Evolutionary conservation across 768 basidiomycete genomes (phyloP), one percentile per base, ranked within the genome.

Genomic region (Rhodotorula graminis): DNA sequence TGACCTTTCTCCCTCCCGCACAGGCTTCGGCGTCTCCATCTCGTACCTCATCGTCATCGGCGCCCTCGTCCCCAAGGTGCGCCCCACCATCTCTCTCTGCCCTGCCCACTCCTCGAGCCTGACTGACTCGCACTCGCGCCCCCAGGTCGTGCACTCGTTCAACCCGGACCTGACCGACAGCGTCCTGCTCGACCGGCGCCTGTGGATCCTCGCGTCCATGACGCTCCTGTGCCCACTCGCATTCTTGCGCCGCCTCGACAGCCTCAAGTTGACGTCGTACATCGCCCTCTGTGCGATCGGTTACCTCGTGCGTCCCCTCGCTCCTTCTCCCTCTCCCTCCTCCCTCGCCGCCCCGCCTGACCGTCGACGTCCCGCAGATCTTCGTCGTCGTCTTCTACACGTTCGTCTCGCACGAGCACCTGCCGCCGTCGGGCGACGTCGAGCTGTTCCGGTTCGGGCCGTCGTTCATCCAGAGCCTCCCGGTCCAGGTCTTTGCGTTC

Each of bases 221-320:
- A 66, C 69, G 8, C 53, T 74, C 23, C 85, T 93, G 31, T 84
- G 88, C 27, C 94, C 93, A 1, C 83, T 96, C 72, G 87, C 87
- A 23, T 97, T 93, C 82, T 84, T 95, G 77, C 88, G 89, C 65
- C 87, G 85, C 61, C 80, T 99, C 74, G 87, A 99, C 82, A 91
- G 89, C 77, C 84, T 99, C 69, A 85, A 93, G 79, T 89, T 93
- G 79, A 91, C 93, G 1, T 93, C 91, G 79, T 97, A 95, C 80
- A 82, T 98, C 69, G 93, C 93, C 1, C 82, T 99, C 40, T 91
- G 92, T 77, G 89, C 93, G 40, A 91, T 93, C 40, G 91, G 64
- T 5, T 49, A 64, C 33, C 64, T 76, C 50, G 76, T 75, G n/a
- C 29, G 69, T 37, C 14, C 42, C 7, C 3, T 11, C 50, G 9